phyloP scores from a whole-genome alignment of 352 stramenopile species.

The Globisporangium cylindrosporum region DNA sequence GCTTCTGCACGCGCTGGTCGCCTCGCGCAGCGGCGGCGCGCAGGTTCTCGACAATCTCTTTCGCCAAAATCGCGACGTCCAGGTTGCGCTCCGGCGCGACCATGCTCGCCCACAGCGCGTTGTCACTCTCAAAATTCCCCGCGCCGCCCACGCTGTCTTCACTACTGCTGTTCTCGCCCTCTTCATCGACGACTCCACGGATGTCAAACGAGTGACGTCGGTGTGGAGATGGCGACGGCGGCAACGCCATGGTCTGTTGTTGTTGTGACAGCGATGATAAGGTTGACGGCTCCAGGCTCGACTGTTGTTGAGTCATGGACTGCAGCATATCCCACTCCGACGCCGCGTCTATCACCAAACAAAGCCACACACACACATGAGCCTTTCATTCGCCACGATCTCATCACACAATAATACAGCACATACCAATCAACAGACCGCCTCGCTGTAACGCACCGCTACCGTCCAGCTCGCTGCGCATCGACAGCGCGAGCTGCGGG shows the following conservation, averaged over 20 bases:
- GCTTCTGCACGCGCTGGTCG: conserved; percentile 25
- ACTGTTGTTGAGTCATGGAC: conserved; percentile 8
- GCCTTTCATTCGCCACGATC: background rate
- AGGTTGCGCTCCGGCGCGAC: conserved; percentile 17
- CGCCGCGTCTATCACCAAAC: conserved; percentile 4
- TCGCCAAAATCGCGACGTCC: conserved; percentile 22
- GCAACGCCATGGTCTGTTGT: background rate
- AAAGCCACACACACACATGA: background rate
- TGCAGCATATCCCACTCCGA: conserved; percentile 22
- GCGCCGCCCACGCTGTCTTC: background rate
- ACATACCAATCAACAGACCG: conserved; percentile 2
- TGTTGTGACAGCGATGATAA: background rate
- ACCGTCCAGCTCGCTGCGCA: conserved; percentile 16
- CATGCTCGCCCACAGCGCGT: conserved; percentile 10
- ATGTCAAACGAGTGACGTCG: conserved; percentile 13
- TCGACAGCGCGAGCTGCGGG: conserved; percentile 15
- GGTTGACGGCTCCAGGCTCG: background rate
- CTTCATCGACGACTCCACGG: background rate
- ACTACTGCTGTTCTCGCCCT: background rate
- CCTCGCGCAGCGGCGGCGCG: conserved; percentile 24
- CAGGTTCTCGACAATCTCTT: conserved; percentile 46
- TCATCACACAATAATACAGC: background rate
- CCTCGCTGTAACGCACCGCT: conserved; percentile 4
- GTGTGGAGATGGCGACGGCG: background rate
- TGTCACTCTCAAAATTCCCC: conserved; percentile 8